Percentiles rank a stretch among this genome's conserved stretches.
These are phyloP conservation scores for Euclidium syriacum DNA, from an alignment of 345 rosid genomes.

Conservation along the genomic window DNA sequence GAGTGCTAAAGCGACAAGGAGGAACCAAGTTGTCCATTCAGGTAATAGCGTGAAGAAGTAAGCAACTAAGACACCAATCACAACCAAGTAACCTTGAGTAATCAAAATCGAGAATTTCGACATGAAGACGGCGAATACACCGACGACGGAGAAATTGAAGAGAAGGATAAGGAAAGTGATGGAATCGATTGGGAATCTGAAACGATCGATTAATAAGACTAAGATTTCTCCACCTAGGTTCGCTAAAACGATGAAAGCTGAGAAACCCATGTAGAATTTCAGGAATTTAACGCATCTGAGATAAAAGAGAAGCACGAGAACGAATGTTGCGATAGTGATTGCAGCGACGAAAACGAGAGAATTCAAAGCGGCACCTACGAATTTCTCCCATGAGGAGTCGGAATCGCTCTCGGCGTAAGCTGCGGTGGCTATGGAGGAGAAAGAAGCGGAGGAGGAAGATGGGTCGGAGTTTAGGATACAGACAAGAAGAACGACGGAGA, in stretches of 20 bases:
- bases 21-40: conserved; percentile 93
- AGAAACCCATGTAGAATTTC: conserved; percentile 75
- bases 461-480: conserved; percentile 53
- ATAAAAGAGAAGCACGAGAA: conserved; percentile 83
- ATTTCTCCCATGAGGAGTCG: conserved; percentile 81
- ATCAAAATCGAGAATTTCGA: conserved; percentile 84
- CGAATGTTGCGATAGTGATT: conserved; percentile 67
- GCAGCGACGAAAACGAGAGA: conserved; percentile 75
- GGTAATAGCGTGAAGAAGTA: conserved; percentile 88
- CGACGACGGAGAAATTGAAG: conserved; percentile 75
- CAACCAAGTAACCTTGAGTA: conserved; percentile 76
- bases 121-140: conserved; percentile 83
- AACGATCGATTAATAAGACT: conserved; percentile 45
- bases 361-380: conserved; percentile 73
- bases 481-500: conserved; percentile 75
- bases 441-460: conserved; percentile 45
- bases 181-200: conserved; percentile 55
- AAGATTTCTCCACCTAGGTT: conserved; percentile 79
- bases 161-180: conserved; percentile 55
- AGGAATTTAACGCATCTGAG: conserved; percentile 72
- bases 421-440: conserved; percentile 58
- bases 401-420: conserved; percentile 72
- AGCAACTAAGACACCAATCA: conserved; percentile 83
- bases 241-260: conserved; percentile 72
- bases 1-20: conserved; percentile 74